phyloP scores from a whole-genome alignment of 805 yeast species.

The Cyberlindnera misumaiensis region DNA sequence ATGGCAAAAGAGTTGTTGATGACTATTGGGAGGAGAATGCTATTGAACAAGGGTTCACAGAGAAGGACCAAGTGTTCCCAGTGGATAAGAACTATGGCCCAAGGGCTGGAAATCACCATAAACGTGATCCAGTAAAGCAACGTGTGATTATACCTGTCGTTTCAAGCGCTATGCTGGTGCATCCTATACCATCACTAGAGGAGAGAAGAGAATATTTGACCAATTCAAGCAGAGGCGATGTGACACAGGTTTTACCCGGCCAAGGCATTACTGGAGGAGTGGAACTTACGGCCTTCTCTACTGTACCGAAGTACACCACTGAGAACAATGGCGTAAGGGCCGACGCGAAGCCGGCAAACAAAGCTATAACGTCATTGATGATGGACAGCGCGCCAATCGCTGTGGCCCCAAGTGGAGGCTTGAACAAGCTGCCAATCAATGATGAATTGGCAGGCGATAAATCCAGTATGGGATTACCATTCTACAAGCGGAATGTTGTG shows the following conservation, averaged over 20 bases:
- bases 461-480: conserved; percentile 38
- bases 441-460: conserved; percentile 14
- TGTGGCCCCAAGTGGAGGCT: not conserved
- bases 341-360: conserved; percentile 7
- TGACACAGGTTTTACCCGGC: conserved; percentile 22
- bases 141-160: not conserved
- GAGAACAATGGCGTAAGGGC: conserved; percentile 5
- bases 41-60: conserved; percentile 35
- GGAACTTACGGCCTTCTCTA: conserved; percentile 19
- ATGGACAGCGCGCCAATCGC: conserved; percentile 8
- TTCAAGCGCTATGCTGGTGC: conserved; percentile 3
- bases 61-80: conserved; percentile 37
- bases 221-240: conserved; percentile 14
- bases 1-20: conserved; percentile 44
- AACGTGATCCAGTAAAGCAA: conserved; percentile 1
- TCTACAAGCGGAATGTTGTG: conserved; percentile 25
- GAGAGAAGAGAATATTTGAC: conserved; percentile 20
- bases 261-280: conserved; percentile 25
- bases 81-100: conserved; percentile 12
- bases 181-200: conserved; percentile 20
- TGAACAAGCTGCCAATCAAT: conserved; percentile 15
- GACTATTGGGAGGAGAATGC: conserved; percentile 50
- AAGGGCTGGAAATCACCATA: conserved; percentile 2
- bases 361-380: conserved; percentile 10
- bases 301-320: conserved; percentile 20